Evolutionary conservation across 2,329 filamentous ascomycete species (phyloP), one percentile per base, ranked within the genome.

Genomic region (Shiraia sp.): DNA sequence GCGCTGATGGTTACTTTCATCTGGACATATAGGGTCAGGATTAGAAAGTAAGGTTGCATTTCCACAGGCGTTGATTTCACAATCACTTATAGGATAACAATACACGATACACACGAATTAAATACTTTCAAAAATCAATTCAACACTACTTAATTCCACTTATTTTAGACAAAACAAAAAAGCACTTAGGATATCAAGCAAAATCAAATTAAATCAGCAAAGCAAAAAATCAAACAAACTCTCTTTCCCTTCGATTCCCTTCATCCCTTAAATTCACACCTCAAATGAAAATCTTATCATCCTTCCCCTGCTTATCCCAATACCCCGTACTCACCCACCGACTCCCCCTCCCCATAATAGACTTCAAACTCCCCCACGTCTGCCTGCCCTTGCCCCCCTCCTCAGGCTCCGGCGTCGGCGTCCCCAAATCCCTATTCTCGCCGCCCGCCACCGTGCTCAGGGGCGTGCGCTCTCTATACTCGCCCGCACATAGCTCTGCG

Each of bases 311-410:
- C 29, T 43, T 45, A 10, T 53, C 42, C 44, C 49, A 55, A 25
- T 47, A 45, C 19, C 39, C 32, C 3, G 42, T 40, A 45, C 43
- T 44, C 24, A 50, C 41, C 39, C 44, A 49, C 23, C 43, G 27
- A 32, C 45, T 47, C 7, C 41, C 40, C 31, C 53, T 37, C n/a
- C 50, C 33, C 28, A 60, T 24, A 24, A 55, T 44, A 14, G 40
- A 43, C 46, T 52, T 63, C 47, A 52, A 40, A 37, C 53, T 59
- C 17, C 57, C 57, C 62, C 57, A 58, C 24, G 49, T 57, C 45
- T 50, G 55, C 47, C 42, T 43, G 24, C 44, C 36, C 42, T 43
- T 49, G 17, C 15, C 52, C 42, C 53, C 52, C n/a, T 45, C 52
- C 45, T 22, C 38, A 36, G 40, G 23, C 23, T 48, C 49, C 8